Evolutionary conservation across 208 protist genomes (phyloP), one percentile per base, ranked within the genome.

Genomic region (Endotrypanum monterogeii): DNA sequence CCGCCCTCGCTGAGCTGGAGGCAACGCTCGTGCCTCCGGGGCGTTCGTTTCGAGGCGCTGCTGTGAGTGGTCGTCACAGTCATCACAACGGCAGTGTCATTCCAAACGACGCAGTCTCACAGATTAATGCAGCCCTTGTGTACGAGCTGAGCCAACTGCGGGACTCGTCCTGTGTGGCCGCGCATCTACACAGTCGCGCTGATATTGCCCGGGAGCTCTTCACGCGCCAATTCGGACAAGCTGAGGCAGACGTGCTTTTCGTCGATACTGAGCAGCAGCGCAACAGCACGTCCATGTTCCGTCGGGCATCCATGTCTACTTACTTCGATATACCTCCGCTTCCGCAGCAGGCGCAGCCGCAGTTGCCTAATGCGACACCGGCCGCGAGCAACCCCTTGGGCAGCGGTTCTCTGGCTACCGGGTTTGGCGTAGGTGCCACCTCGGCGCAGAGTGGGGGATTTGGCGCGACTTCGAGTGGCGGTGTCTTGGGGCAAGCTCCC

Each of bases 171-270:
- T 79, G 78, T 60, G 83, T 87, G 75, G 82, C 85, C 11, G 80
- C 83, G 46, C 79, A 85, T 41, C 80, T 92, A 54, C 88, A 95
- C 73, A 73, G 74, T 11, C 86, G 87, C 62, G 79, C 79, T 48
- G 76, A 89, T 63, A 73, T 60, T 14, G 86, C 85, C 2, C 82
- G 91, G 55, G 79, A 87, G 67, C 72, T 87, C 56, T 93, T 95
- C 73, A 83, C 82, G 23, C 85, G 87, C 2, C 80, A 84, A 32
- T 95, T 92, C 78, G 88, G 91, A 54, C 67, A 87, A 35, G 82
- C 73, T 20, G 91, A 95, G 66, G 85, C 91, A n/a, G 83, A 89
- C 41, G 77, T 89, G 9, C 73, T 95, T 41, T 89, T 93, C 67
- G 76, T 79, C 23, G 74, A 74, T 70, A 81, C 75, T 11, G 70